A percentile compares a stretch with the other conserved stretches of the same genome.
Evolutionary conservation across 768 basidiomycete species (phyloP).

Genomic region (Ramaria rubella): DNA sequence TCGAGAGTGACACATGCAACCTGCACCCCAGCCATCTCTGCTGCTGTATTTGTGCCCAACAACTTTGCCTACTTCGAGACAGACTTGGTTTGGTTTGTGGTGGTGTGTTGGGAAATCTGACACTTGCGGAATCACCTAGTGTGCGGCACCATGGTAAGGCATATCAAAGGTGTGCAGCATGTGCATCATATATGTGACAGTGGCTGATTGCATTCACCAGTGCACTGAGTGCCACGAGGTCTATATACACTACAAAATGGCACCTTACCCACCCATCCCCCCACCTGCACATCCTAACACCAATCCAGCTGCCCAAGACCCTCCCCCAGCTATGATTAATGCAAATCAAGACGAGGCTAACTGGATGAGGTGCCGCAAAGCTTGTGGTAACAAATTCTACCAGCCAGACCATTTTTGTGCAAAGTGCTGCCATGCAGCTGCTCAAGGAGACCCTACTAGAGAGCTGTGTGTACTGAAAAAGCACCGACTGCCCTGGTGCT

Average conservation of each 20-base stretch:
- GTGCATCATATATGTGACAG: too few species aligned
- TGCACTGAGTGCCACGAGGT: not conserved
- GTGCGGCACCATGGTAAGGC: too few species aligned
- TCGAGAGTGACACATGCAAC: too few species aligned
- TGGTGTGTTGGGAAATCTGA: too few species aligned
- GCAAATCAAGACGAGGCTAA: not conserved
- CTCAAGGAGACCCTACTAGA: not conserved
- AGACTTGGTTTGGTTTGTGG: too few species aligned
- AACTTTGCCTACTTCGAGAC: too few species aligned
- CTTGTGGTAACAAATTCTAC: not conserved
- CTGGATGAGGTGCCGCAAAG: not conserved
- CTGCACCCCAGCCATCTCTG: too few species aligned
- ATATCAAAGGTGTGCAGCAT: too few species aligned
- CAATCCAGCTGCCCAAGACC: not conserved
- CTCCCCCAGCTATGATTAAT: not conserved
- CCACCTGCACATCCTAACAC: not conserved
- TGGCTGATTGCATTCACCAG: too few species aligned
- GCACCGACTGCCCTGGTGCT: not conserved
- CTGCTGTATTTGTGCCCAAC: too few species aligned
- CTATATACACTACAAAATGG: not conserved
- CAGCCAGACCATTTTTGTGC: not conserved
- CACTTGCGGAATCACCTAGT: too few species aligned
- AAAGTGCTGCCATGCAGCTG: not conserved
- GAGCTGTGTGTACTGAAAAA: not conserved
- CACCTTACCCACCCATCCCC: not conserved